These are phyloP conservation scores for Roridomyces roridus DNA, from an alignment of 768 basidiomycete genomes.

Conservation along the genomic window DNA sequence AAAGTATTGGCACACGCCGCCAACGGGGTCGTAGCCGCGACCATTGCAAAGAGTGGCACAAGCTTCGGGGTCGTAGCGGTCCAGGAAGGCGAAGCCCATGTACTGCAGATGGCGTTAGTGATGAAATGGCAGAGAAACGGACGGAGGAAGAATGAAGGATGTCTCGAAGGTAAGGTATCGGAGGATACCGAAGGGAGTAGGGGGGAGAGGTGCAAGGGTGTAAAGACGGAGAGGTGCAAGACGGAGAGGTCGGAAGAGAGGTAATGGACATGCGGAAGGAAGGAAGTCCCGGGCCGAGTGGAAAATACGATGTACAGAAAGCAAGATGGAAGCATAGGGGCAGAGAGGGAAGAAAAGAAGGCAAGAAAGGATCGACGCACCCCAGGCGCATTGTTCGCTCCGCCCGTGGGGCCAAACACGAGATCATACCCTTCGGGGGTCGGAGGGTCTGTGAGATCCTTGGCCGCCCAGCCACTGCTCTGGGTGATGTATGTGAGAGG, in stretches of 20 bases:
- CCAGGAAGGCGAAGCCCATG: conserved; percentile 57
- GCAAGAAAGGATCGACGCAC: conserved; percentile 32
- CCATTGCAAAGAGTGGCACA: conserved; percentile 52
- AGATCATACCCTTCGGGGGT: conserved; percentile 51
- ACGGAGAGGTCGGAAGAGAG: no score
- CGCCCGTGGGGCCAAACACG: conserved; percentile 50
- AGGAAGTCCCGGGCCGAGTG: no score
- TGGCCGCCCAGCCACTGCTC: conserved; percentile 47
- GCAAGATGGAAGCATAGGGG: no score
- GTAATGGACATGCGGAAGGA: no score
- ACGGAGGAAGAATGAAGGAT: no score
- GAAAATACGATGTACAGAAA: no score
- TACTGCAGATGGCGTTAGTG: conserved; percentile 39
- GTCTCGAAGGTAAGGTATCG: no score
- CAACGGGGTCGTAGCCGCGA: conserved; percentile 45
- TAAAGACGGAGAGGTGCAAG: no score
- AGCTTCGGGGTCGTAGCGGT: conserved; percentile 51
- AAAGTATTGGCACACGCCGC: conserved; percentile 56
- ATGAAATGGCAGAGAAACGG: no score
- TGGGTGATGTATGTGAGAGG: conserved; percentile 48
- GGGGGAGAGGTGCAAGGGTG: no score
- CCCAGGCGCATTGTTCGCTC: conserved; percentile 53
- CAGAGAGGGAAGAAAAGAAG: no score
- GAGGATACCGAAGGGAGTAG: no score
- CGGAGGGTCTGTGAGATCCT: conserved; percentile 43